These are phyloP conservation scores for Glonium stellatum DNA, from an alignment of 495 filamentous ascomycete species.

Conservation along the genomic window DNA sequence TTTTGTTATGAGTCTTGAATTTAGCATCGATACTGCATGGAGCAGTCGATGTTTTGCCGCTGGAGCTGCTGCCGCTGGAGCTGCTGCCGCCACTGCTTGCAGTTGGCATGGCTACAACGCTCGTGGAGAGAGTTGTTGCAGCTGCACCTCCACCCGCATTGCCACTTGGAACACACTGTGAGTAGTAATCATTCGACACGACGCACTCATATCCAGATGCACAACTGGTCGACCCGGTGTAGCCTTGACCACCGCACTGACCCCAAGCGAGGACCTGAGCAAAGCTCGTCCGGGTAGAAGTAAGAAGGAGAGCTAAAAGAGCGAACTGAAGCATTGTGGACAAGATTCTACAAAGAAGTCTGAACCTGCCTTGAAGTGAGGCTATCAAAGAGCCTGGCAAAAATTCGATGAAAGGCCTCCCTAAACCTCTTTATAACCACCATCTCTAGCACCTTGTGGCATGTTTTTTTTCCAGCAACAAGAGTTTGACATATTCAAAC, in stretches of 20 bases:
- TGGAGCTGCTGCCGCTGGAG: too few relatives aligned
- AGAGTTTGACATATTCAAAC: neutral
- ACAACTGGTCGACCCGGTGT: too few relatives aligned
- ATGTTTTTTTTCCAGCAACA: neutral
- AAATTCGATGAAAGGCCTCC: neutral
- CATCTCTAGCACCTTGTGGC: neutral
- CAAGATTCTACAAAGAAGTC: neutral
- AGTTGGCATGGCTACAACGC: too few relatives aligned
- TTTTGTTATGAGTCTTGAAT: slow-evolving; percentile 12
- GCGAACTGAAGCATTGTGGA: neutral
- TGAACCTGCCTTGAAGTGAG: neutral
- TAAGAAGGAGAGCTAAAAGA: neutral
- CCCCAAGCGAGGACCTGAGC: neutral
- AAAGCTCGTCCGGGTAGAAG: neutral
- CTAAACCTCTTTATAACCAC: neutral
- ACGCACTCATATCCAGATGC: too few relatives aligned
- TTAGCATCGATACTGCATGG: slow-evolving; percentile 10
- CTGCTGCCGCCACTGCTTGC: too few relatives aligned
- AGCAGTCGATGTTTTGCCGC: neutral
- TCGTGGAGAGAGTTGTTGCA: too few relatives aligned
- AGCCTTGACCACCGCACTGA: neutral
- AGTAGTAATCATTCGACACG: too few relatives aligned
- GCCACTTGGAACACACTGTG: too few relatives aligned
- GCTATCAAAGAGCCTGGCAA: neutral
- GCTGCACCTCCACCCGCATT: too few relatives aligned